Conservation (phyloP, 208 protist genomes). For the Spongospora subterranea region DNA sequence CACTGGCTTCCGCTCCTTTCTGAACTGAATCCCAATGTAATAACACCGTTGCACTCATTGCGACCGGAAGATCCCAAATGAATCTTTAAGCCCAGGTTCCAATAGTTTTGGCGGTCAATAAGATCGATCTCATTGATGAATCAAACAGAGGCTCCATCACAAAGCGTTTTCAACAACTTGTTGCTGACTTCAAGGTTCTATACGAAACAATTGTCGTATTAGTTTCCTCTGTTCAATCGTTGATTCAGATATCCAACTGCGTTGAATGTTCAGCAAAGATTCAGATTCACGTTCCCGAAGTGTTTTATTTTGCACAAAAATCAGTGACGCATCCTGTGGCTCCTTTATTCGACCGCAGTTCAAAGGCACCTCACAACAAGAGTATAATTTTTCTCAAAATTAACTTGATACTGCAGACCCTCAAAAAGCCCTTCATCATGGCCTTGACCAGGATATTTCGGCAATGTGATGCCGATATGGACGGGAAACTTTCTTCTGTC, state of each 20-base stretch:
- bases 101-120: background rate
- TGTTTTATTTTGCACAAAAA: slow-evolving; percentile 22
- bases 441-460: slow-evolving; percentile 29
- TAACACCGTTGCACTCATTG: too few relatives aligned
- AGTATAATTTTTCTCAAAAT: background rate
- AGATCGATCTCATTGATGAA: slow-evolving; percentile 32
- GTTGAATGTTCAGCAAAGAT: slow-evolving; percentile 45
- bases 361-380: background rate
- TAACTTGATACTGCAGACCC: background rate
- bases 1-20: background rate
- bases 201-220: background rate
- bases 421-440: slow-evolving; percentile 11
- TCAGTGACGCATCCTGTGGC: slow-evolving; percentile 6
- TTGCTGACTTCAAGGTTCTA: background rate
- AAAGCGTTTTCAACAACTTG: background rate
- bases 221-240: background rate
- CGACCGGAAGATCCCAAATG: too few relatives aligned
- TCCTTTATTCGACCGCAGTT: background rate
- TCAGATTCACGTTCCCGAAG: slow-evolving; percentile 34
- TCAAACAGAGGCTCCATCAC: background rate
- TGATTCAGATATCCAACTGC: slow-evolving; percentile 37
- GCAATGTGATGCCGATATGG: slow-evolving; percentile 52
- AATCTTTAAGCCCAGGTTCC: background rate
- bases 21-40: background rate
- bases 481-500: slow-evolving; percentile 12